A percentile compares a stretch with the other conserved stretches of the same genome.
Conservation (phyloP, 139 green algal species). For the Coelastrella sp. region DNA sequence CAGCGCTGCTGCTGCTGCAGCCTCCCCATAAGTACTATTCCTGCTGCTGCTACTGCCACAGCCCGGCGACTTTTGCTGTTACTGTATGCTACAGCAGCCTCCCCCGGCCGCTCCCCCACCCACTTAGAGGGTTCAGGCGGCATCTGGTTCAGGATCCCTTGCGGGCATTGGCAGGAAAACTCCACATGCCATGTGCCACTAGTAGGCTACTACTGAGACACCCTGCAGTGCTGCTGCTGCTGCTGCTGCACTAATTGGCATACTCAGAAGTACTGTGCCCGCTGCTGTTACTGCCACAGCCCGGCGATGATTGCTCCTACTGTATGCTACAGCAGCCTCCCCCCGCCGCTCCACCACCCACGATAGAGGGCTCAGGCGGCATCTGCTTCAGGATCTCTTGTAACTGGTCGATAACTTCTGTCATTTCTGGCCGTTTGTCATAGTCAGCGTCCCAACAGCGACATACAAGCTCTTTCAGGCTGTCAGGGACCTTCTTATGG, state of each 20-base stretch:
- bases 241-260: not conserved
- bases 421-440: slow-evolving; percentile 66
- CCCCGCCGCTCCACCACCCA: not conserved
- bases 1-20: not conserved
- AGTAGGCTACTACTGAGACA: too few species aligned
- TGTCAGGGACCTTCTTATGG: slow-evolving; percentile 55
- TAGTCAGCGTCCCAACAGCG: slow-evolving; percentile 74
- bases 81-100: slow-evolving; percentile 36
- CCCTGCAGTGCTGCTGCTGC: not conserved
- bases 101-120: not conserved
- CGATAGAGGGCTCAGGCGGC: not conserved
- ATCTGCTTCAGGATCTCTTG: slow-evolving; percentile 21
- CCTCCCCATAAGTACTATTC: too few species aligned
- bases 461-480: slow-evolving; percentile 67
- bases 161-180: not conserved
- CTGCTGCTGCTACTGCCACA: not conserved
- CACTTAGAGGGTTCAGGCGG: not conserved
- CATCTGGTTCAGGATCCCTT: slow-evolving; percentile 9
- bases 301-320: not conserved
- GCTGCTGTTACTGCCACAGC: not conserved
- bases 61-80: not conserved
- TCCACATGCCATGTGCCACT: too few species aligned
- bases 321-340: slow-evolving; percentile 36
- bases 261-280: too few species aligned
- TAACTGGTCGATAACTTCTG: slow-evolving; percentile 35